A percentile compares a stretch with the other conserved stretches of the same genome.
Evolutionary conservation across 441 rosid species (phyloP).

Genomic region (Mallotus japonicus): DNA sequence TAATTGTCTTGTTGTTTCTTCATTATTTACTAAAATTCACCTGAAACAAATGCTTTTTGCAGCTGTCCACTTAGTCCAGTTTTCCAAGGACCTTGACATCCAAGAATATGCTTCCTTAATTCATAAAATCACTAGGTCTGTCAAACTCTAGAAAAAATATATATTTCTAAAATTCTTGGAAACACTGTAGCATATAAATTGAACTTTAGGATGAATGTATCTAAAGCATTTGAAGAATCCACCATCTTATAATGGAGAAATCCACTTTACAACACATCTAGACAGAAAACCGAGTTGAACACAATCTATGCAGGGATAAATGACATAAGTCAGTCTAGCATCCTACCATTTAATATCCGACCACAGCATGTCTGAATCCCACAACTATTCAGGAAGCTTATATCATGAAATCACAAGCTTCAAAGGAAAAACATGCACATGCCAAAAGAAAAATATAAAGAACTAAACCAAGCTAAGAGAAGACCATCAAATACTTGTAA

Average conservation of each 20-base stretch:
- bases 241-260: conserved; percentile 86
- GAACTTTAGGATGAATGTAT: conserved; percentile 59
- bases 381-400: conserved; percentile 10
- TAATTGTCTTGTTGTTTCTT: background rate
- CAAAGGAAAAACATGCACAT: background rate
- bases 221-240: conserved; percentile 75
- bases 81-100: conserved; percentile 95
- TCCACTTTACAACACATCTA: conserved; percentile 75
- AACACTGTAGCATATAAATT: too few species aligned
- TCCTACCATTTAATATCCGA: conserved; percentile 4
- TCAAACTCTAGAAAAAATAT: too few species aligned
- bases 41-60: conserved; percentile 88
- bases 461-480: conserved; percentile 4
- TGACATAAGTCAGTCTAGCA: conserved; percentile 14
- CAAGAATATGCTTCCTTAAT: too few species aligned
- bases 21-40: conserved; percentile 30
- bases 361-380: background rate
- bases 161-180: too few species aligned
- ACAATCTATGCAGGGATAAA: conserved; percentile 47
- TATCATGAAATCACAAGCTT: conserved; percentile 11
- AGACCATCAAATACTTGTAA: background rate
- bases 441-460: conserved; percentile 8
- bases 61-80: conserved; percentile 91
- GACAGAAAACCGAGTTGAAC: conserved; percentile 85
- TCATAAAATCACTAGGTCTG: too few species aligned